These are phyloP conservation scores for Fusarium sp. DNA, from an alignment of 2,329 filamentous ascomycete genomes.

Conservation along the genomic window DNA sequence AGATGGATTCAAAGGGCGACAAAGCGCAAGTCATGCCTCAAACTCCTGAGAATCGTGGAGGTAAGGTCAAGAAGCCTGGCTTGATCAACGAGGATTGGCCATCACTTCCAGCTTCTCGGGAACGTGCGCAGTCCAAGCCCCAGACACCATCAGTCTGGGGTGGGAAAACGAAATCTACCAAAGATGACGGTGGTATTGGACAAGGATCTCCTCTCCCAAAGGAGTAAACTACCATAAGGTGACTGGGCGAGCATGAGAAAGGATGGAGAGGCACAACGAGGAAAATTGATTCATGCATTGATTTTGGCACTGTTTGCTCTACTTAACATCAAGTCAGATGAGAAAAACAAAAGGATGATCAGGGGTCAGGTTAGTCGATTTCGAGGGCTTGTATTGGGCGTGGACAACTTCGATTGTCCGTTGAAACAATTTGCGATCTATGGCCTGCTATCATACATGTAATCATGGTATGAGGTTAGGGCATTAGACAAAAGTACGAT, in stretches of 20 bases:
- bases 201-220: constrained; percentile 27
- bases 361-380: not conserved
- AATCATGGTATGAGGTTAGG: not conserved
- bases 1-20: constrained; percentile 4
- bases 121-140: constrained; percentile 42
- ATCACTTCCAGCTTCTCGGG: constrained; percentile 42
- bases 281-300: constrained; percentile 1
- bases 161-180: constrained; percentile 28
- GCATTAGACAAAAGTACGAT: not conserved
- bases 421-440: constrained; percentile 8
- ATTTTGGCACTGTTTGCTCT: constrained; percentile 6
- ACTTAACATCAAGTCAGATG: not conserved
- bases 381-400: constrained; percentile 29
- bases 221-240: constrained; percentile 1
- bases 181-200: constrained; percentile 3
- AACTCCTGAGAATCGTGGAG: constrained; percentile 20
- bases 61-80: constrained; percentile 27
- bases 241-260: not conserved
- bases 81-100: constrained; percentile 47
- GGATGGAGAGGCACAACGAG: not conserved
- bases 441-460: constrained; percentile 3
- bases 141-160: constrained; percentile 41
- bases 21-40: constrained; percentile 13
- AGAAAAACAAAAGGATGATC: not conserved
- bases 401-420: constrained; percentile 39